Base-by-base conservation (phyloP, 2,329 filamentous ascomycete genomes). In the Alternaria novae-zelandiae region DNA sequence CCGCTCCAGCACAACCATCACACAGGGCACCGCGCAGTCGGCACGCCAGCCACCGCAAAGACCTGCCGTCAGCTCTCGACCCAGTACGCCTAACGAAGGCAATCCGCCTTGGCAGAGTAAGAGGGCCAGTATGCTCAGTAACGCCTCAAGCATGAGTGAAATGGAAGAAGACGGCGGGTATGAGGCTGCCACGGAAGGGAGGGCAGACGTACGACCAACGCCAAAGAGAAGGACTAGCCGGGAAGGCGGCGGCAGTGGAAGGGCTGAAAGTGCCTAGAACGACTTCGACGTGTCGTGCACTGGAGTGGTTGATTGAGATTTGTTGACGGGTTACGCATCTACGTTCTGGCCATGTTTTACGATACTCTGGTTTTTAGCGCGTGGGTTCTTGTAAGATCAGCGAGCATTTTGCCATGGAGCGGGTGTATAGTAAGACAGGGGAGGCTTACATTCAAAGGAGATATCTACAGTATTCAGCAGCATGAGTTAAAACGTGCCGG, bases 41-140 rank as follows among this genome's bases (percentile, higher is more conserved):
- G 74, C 74, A 9, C 68, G 76, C 4, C 71, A 73, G 45, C 69
- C 70, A 0, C 55, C 51, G n/a, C 10, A 54, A 67, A 51, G 65
- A 70, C 12, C 51, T 46, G 4, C 36, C 63, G 26, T 60, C 13
- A 59, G 64, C 1, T 65, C 63, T 3, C 60, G 75, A 17, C 73
- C 74, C 3, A 65, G 62, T 11, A 79, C 76, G 6, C 74, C 74
- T n/a, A 72, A 63, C 26, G 75, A 76, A 3, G 65, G 66, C 10
- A 66, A 64, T 17, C 23, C 61, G 2, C 69, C 69, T 3, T 74
- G 75, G 65, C 72, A 75, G 54, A 74, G 74, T n/a, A 79, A 76
- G 51, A 43, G 78, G 5, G 71, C 71, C 1, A 80, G 78, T 43
- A 74, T 70, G 61, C 66, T 80, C 3, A 80, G 76, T 21, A 78